Evolutionary conservation across 2,329 filamentous ascomycete genomes (phyloP).

Genomic region (Ophiostoma quercus): DNA sequence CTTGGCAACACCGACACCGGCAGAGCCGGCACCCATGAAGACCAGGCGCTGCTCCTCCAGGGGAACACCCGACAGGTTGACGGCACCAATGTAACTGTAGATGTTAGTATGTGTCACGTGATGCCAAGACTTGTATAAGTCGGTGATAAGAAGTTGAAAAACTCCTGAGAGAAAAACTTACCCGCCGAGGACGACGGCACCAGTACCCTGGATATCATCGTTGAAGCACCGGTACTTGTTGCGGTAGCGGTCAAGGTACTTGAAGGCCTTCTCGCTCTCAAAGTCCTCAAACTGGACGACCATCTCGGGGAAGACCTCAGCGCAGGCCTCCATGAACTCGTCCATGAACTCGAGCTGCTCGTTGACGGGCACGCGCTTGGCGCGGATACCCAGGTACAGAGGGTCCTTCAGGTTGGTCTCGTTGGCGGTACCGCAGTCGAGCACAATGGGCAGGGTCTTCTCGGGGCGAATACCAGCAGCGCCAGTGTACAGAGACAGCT

Average conservation of each 20-base stretch:
- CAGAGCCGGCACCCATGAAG: constrained; percentile 92
- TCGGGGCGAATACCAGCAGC: constrained; percentile 90
- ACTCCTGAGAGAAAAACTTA: constrained; percentile 36
- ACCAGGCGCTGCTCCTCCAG: constrained; percentile 88
- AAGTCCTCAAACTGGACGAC: constrained; percentile 95
- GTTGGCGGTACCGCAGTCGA: constrained; percentile 63
- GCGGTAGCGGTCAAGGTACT: constrained; percentile 84
- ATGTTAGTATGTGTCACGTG: constrained; percentile 30
- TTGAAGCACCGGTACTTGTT: constrained; percentile 93
- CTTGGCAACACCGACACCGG: constrained; percentile 94
- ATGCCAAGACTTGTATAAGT: constrained; percentile 22
- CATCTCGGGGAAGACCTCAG: constrained; percentile 63
- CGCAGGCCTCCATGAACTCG: constrained; percentile 90
- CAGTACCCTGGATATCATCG: constrained; percentile 96
- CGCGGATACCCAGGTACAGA: constrained; percentile 84
- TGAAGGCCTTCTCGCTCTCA: constrained; percentile 87
- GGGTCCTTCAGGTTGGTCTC: constrained; percentile 61
- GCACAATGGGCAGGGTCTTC: constrained; percentile 69
- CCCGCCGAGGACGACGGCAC: constrained; percentile 87
- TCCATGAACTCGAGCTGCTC: constrained; percentile 91
- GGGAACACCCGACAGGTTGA: constrained; percentile 79
- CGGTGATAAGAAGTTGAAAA: background rate
- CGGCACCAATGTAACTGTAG: constrained; percentile 58
- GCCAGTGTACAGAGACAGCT: constrained; percentile 89
- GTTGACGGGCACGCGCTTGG: constrained; percentile 69